Percentiles rank a stretch among this genome's conserved stretches.
Evolutionary conservation across 2,329 filamentous ascomycete genomes (phyloP).

Genomic region (Volutella citrinella): DNA sequence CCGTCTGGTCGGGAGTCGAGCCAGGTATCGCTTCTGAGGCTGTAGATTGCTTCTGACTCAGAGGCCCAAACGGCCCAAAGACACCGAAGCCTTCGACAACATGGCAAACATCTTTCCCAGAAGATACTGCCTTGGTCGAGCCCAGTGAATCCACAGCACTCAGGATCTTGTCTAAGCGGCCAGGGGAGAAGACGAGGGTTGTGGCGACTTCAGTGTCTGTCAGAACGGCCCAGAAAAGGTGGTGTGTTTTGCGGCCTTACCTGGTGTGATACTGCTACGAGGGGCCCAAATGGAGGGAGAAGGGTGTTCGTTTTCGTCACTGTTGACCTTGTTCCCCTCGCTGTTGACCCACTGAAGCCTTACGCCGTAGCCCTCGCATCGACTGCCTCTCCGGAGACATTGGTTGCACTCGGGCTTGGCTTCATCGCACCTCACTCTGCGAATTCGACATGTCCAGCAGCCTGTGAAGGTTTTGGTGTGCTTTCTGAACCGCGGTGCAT

Average conservation of each 20-base stretch:
- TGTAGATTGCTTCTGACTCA: too few species aligned
- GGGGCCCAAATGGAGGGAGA: too few species aligned
- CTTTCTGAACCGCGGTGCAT: too few species aligned
- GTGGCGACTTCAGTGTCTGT: conserved; percentile 5
- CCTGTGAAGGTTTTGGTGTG: conserved; percentile 29
- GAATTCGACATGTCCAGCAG: conserved; percentile 36
- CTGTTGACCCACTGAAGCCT: conserved; percentile 26
- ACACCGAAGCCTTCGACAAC: conserved; percentile 13
- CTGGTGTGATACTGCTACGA: conserved; percentile 13
- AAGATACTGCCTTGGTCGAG: neutral
- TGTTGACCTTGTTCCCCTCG: neutral
- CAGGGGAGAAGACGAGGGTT: conserved; percentile 7
- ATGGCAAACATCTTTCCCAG: conserved; percentile 4
- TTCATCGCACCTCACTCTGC: conserved; percentile 38
- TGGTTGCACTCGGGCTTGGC: conserved; percentile 30
- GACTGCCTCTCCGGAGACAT: conserved; percentile 27
- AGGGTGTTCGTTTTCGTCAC: conserved; percentile 3
- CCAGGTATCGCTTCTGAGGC: too few species aligned
- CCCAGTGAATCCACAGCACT: conserved; percentile 9
- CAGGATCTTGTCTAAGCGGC: conserved; percentile 14
- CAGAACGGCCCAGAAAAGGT: neutral
- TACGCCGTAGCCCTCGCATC: conserved; percentile 30
- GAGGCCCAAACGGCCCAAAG: too few species aligned
- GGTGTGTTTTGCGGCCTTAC: neutral
- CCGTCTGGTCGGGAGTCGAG: too few species aligned